These are phyloP conservation scores for Nemophila menziesii DNA, from an alignment of 257 asterid genomes.

Conservation along the genomic window DNA sequence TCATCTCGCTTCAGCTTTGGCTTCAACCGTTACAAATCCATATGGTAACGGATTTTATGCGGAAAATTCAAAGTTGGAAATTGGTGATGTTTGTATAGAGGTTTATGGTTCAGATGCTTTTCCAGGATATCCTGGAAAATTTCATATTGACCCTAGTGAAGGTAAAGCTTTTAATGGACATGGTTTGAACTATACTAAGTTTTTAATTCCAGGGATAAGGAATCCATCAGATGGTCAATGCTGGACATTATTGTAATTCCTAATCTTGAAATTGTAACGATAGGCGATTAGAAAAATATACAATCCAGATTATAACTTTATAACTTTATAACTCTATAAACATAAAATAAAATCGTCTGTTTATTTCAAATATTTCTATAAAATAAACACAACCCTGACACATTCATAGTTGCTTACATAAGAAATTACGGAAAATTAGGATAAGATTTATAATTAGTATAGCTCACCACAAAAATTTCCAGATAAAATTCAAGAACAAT, in stretches of 20 bases:
- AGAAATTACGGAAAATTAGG: no score
- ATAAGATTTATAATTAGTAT: no score
- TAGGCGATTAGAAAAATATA: no score
- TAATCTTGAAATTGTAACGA: no score
- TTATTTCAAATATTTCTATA: no score
- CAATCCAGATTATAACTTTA: no score
- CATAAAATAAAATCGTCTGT: no score
- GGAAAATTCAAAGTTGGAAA: neutral
- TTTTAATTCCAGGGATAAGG: conserved; percentile 8
- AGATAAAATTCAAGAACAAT: no score
- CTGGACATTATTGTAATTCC: conserved; percentile 7
- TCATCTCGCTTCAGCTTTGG: conserved; percentile 11
- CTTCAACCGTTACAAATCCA: conserved; percentile 8
- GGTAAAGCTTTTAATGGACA: conserved; percentile 9
- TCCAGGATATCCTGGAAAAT: conserved; percentile 7
- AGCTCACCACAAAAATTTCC: no score
- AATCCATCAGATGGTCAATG: conserved; percentile 1
- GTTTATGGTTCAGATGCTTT: conserved; percentile 3
- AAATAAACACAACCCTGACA: no score
- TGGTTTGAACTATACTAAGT: conserved; percentile 4
- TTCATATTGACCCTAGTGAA: conserved; percentile 3
- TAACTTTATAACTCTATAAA: no score
- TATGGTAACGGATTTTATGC: conserved; percentile 4
- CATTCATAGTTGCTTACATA: no score
- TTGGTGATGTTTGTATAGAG: neutral